These are phyloP conservation scores for Gracilaria gracilis DNA, from an alignment of 23 red algal species.

Conservation along the genomic window DNA sequence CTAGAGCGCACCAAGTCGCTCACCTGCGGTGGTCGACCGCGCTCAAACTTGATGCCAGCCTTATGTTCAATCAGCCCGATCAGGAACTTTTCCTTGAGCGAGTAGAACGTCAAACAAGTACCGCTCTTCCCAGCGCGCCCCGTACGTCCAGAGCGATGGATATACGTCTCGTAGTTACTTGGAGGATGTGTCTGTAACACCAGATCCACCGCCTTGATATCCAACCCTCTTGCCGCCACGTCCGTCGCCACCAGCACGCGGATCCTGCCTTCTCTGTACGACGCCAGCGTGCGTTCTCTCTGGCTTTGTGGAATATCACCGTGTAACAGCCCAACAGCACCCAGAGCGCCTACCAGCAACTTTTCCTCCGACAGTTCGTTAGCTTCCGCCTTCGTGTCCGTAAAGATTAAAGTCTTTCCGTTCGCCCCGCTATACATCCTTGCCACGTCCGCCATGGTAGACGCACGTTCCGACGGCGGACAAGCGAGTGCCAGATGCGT, in stretches of 20 bases:
- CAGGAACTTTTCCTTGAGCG: constrained; percentile 51
- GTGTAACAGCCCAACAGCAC: constrained; percentile 68
- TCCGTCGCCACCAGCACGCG: constrained; percentile 86
- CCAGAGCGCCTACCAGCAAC: constrained; percentile 57
- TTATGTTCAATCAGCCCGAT: constrained; percentile 82
- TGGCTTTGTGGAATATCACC: constrained; percentile 81
- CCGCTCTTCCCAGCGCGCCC: constrained; percentile 84
- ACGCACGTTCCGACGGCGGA: constrained; percentile 32
- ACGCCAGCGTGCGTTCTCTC: constrained; percentile 65
- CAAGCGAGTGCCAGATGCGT: constrained; percentile 66
- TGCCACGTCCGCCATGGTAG: constrained; percentile 72
- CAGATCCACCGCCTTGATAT: constrained; percentile 84
- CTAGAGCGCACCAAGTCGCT: constrained; percentile 57
- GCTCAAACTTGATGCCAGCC: constrained; percentile 80
- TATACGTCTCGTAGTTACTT: constrained; percentile 76
- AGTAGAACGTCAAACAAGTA: constrained; percentile 77
- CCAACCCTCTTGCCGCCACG: constrained; percentile 85
- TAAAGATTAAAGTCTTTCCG: constrained; percentile 88
- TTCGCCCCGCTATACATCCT: constrained; percentile 60
- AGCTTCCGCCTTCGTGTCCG: constrained; percentile 81
- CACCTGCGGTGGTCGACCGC: constrained; percentile 65
- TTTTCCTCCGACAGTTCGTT: constrained; percentile 52
- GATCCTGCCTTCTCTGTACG: constrained; percentile 68
- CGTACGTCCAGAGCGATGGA: constrained; percentile 84
- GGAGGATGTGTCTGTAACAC: constrained; percentile 87